phyloP scores from a whole-genome alignment of 2,329 filamentous ascomycete species.

The Aspergillus spinulosporus region DNA sequence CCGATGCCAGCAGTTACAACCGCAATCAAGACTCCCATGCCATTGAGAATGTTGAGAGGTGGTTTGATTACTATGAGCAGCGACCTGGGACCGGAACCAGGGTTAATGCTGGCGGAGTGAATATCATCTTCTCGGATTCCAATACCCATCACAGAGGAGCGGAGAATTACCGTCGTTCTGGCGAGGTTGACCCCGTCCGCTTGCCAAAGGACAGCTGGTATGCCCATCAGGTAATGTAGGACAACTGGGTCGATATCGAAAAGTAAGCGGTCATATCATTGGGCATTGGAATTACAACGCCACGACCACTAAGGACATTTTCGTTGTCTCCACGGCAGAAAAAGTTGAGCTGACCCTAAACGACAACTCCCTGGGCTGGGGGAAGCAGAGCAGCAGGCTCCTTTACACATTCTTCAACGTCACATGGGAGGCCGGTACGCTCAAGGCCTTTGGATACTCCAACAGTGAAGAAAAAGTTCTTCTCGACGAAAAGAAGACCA shows the following conservation, averaged over 20 bases:
- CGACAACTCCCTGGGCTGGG: not conserved
- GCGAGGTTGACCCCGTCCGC: constrained; percentile 8
- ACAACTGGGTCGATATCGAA: constrained; percentile 14
- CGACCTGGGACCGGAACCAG: constrained; percentile 8
- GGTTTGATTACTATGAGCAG: constrained; percentile 11
- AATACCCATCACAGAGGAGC: constrained; percentile 8
- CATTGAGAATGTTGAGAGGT: constrained; percentile 8
- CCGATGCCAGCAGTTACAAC: not conserved
- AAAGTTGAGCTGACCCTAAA: constrained; percentile 7
- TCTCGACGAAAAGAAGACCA: constrained; percentile 2
- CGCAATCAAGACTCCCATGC: not conserved
- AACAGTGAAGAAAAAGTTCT: not conserved
- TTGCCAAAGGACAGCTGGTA: constrained; percentile 11
- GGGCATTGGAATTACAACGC: constrained; percentile 15
- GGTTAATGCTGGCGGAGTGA: constrained; percentile 11
- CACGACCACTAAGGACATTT: constrained; percentile 5
- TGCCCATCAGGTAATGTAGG: constrained; percentile 15
- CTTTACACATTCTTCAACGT: constrained; percentile 11
- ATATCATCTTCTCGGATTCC: constrained; percentile 11
- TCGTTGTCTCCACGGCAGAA: constrained; percentile 8
- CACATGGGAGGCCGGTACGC: constrained; percentile 5
- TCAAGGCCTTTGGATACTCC: constrained; percentile 2
- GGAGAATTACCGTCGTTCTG: constrained; percentile 11
- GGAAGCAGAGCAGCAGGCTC: constrained; percentile 4
- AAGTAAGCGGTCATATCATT: constrained; percentile 6